Percentiles rank a stretch among this genome's conserved stretches.
Conservation (phyloP, 805 yeast species). For the Myxozyma udenii region DNA sequence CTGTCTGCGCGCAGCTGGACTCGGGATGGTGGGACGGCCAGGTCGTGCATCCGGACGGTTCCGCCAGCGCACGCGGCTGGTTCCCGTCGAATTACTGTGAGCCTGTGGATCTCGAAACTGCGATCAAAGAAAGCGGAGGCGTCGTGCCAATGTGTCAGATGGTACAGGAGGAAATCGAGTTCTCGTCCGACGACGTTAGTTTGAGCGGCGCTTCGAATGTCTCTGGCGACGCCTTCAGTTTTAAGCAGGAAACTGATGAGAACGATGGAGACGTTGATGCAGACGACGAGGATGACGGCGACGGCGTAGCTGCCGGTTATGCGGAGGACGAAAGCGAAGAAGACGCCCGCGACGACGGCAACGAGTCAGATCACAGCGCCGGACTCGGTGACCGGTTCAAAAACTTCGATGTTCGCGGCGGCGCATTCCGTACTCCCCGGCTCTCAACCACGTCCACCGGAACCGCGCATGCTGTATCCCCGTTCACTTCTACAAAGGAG, state of each 20-base stretch:
- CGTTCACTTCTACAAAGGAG: not conserved
- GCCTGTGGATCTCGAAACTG: conserved; percentile 33
- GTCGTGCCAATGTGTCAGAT: conserved; percentile 4
- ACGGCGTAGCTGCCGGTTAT: not conserved
- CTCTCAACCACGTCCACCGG: not conserved
- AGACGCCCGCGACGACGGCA: conserved; percentile 4
- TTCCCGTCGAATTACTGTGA: conserved; percentile 49
- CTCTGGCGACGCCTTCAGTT: not conserved
- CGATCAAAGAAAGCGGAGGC: conserved; percentile 3
- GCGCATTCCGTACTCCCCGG: not conserved
- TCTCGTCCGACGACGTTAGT: not conserved
- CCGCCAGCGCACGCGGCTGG: conserved; percentile 43
- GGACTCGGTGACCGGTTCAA: not conserved
- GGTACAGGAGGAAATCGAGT: conserved; percentile 3
- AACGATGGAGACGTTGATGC: not conserved
- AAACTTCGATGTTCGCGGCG: not conserved
- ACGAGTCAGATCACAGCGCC: conserved; percentile 2
- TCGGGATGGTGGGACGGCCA: conserved; percentile 49
- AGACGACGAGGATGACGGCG: conserved; percentile 1
- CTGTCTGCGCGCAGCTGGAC: conserved; percentile 41
- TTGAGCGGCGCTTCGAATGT: not conserved
- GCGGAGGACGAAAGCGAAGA: conserved; percentile 3
- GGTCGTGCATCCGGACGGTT: conserved; percentile 23
- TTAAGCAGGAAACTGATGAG: not conserved
- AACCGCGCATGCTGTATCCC: not conserved